Base-by-base conservation (phyloP, 2,329 filamentous ascomycete species). In the Metarhizium robertsii region DNA sequence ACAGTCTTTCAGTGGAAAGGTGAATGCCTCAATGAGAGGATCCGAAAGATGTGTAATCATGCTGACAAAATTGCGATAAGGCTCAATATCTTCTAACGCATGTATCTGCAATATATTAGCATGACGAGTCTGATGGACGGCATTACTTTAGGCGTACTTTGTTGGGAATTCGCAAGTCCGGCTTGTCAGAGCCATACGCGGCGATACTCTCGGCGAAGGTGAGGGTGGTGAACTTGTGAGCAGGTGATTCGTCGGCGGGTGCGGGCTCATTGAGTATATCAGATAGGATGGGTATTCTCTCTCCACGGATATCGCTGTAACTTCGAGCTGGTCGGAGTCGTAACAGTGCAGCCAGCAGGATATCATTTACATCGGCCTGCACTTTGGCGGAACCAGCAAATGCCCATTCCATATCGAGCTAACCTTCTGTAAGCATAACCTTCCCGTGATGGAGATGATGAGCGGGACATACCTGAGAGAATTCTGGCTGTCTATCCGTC, bases 401-500 rank as follows among this genome's bases (percentile, higher is more conserved):
- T 0, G 88, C 83, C 87, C 95, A 94, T 69, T 99, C 94, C 62
- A 99, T 71, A 80, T 99, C 94, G 53, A 96, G 80, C 84, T 94
- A 58, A 10, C 4, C 14, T 10, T 47, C 20, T 29, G 38, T 55
- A 29, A 57, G 53, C 34, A 14, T 25, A 42, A 20, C 4, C 16
- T 7, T 42, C 3, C 30, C 14, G 4, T 11, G 16, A 3, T 6
- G 25, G 16, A 10, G 18, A 16, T 32, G 14, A 6, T 42, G 8
- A 46, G 20, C 30, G n/a, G 13, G 48, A 55, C 57, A 50, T 53
- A 88, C 87, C 76, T 95, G 91, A 1, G 94, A 96, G 66, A 99
- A 99, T 67, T 99, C 94, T 0, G 94, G 95, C 66, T 99, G 94
- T 45, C 94, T 80, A 69, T 99, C 95, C 1, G 92, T 89, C 20